Evolutionary conservation across 164 flowering plant genomes (phyloP), one percentile per base, ranked within the genome.

Genomic region (Liquidambar formosana): DNA sequence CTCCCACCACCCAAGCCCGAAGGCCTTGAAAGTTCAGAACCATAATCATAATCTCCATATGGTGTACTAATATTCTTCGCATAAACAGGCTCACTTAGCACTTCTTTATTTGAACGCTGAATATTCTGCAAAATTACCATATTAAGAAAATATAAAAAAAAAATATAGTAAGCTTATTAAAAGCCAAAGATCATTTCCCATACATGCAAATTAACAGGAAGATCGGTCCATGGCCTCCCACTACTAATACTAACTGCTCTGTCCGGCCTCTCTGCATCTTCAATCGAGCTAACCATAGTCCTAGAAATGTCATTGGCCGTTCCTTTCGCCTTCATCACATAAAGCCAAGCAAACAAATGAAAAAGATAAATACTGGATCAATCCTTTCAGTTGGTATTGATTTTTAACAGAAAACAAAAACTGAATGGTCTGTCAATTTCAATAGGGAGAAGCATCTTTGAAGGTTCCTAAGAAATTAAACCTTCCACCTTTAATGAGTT

Each of bases 221-320:
- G 64, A 76, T 86, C 89, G 54, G 78, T 41, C 91, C 86, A 84
- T 66, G 86, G 72, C 57, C 84, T 81, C 61, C 82, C 79, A 64
- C 80, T 66, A 65, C 79, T 70, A 58, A 71, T 48, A 71, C 70
- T 64, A 33, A 81, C 41, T 25, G 80, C 53, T 74, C 82, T 79
- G 10, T 78, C 84, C 25, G 74, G 75, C 75, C 83, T 74, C 69
- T 80, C 87, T 10, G 57, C 62, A 73, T 77, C 83, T 57, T 84
- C 82, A 61, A 47, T 63, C 62, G 77, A 65, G 67, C 67, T 75
- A 21, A 70, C 73, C 51, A 76, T 33, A 38, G 73, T 59, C 47
- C 76, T 81, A 77, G 77, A 56, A 41, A 71, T 61, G 57, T 84
- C 89, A 74, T 60, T 69, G 41, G 67, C 16, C 41, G 65, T 28